These are phyloP conservation scores for Lentinula novae-zelandiae DNA, from an alignment of 1,284 basidiomycete genomes.

Conservation along the genomic window DNA sequence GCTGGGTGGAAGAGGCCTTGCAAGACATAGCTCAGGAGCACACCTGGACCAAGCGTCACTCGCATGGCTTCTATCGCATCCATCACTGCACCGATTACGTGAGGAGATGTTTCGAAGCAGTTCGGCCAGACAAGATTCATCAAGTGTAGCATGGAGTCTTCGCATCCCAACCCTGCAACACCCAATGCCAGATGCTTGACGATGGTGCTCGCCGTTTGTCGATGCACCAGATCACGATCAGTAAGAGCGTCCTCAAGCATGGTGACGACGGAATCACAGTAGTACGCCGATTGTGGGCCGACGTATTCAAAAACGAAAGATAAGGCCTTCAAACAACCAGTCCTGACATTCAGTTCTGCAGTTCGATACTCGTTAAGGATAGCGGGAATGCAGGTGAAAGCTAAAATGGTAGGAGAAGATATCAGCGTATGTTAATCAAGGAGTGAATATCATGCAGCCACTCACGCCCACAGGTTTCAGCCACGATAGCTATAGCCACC, in stretches of 20 bases:
- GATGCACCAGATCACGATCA: constrained; percentile 96
- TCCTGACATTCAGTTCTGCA: constrained; percentile 96
- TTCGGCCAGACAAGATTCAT: constrained; percentile 99
- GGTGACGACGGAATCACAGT: constrained; percentile 94
- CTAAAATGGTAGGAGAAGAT: constrained; percentile 29
- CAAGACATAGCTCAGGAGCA: constrained; percentile 87
- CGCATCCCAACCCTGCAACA: constrained; percentile 94
- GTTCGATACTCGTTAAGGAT: constrained; percentile 99
- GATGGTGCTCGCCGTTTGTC: constrained; percentile 98
- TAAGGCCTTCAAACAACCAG: constrained; percentile 98
- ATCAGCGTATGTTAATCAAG: constrained; percentile 20
- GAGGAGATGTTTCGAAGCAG: constrained; percentile 96
- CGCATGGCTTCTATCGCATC: constrained; percentile 97
- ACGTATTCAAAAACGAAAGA: constrained; percentile 99
- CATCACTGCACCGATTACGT: constrained; percentile 97
- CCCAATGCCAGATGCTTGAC: constrained; percentile 98
- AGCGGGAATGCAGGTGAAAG: constrained; percentile 98
- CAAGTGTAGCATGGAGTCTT: constrained; percentile 95
- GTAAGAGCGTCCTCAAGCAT: constrained; percentile 98
- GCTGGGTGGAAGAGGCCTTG: constrained; percentile 96
- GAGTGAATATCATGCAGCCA: constrained; percentile 20
- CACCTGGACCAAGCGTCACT: constrained; percentile 91
- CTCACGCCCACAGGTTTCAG: constrained; percentile 94
- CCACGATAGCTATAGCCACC: constrained; percentile 96
- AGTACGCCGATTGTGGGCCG: constrained; percentile 99